These are phyloP conservation scores for Paraphysoderma sedebokerense DNA, from an alignment of 371 early-diverging fungal genomes.

Conservation along the genomic window DNA sequence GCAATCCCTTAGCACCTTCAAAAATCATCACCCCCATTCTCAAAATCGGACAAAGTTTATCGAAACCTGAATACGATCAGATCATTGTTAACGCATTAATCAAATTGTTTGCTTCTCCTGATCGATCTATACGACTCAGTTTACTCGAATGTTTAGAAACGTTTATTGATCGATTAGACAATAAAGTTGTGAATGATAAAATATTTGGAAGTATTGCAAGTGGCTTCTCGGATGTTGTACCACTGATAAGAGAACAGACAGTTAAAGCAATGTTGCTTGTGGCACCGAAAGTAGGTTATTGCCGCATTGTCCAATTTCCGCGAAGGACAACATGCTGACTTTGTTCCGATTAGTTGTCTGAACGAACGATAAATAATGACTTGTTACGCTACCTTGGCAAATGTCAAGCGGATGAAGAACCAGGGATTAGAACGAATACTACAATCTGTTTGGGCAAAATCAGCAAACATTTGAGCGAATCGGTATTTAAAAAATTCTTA, in stretches of 20 bases:
- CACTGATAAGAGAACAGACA: conserved; percentile 81
- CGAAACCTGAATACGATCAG: conserved; percentile 47
- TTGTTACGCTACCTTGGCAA: conserved; percentile 67
- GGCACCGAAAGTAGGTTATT: conserved; percentile 35
- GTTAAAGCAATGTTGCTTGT: conserved; percentile 62
- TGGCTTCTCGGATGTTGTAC: conserved; percentile 76
- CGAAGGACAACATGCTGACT: not conserved
- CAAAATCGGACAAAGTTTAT: conserved; percentile 57
- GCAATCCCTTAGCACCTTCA: conserved; percentile 36
- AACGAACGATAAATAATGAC: conserved; percentile 66
- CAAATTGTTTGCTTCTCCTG: conserved; percentile 71
- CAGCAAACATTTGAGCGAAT: conserved; percentile 45
- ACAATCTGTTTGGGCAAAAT: conserved; percentile 85
- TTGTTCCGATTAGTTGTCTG: conserved; percentile 22
- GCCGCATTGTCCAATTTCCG: not conserved
- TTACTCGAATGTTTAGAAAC: conserved; percentile 59
- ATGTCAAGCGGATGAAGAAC: conserved; percentile 74
- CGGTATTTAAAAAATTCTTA: conserved; percentile 22
- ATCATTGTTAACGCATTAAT: conserved; percentile 54
- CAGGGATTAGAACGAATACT: conserved; percentile 89
- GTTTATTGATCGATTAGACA: conserved; percentile 49
- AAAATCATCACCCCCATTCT: conserved; percentile 66
- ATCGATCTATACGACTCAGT: conserved; percentile 71
- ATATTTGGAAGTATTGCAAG: conserved; percentile 74
- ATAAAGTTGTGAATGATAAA: conserved; percentile 51